phyloP scores from a whole-genome alignment of 78 protist genomes.

The Chrysochromulina parva region DNA sequence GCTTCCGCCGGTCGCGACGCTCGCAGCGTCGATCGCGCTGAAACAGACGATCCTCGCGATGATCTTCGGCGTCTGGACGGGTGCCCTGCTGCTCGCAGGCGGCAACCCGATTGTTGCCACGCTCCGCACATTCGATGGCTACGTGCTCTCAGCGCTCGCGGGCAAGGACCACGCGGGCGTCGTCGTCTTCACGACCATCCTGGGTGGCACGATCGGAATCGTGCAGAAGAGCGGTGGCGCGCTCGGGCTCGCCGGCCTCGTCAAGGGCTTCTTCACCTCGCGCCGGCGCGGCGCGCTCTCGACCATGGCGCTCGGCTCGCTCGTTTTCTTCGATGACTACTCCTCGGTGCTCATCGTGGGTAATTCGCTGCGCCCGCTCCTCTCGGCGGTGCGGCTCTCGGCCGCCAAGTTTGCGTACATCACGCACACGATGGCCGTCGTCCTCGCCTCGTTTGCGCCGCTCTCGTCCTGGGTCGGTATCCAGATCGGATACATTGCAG shows the following conservation, averaged over 20 bases:
- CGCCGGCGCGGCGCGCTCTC: neutral
- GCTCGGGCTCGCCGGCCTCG: neutral
- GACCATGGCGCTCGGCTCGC: neutral
- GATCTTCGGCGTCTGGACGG: neutral
- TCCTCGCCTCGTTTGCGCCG: slow-evolving; percentile 14
- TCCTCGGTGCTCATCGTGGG: neutral
- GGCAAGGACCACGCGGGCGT: neutral
- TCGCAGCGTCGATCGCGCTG: neutral
- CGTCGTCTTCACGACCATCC: neutral
- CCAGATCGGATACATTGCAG: neutral
- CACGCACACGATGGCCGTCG: neutral
- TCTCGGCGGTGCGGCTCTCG: neutral
- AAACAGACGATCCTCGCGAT: neutral
- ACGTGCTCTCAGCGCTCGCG: neutral
- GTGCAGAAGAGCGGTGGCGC: slow-evolving; percentile 16
- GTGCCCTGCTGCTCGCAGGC: neutral
- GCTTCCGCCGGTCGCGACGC: neutral
- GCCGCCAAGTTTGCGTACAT: neutral
- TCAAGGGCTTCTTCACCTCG: neutral
- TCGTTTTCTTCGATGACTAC: slow-evolving; percentile 32
- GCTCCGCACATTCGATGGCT: neutral
- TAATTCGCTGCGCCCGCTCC: neutral
- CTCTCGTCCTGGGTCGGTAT: slow-evolving; percentile 35
- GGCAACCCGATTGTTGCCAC: neutral
- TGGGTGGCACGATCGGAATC: slow-evolving; percentile 4